A percentile compares a stretch with the other conserved stretches of the same genome.
Evolutionary conservation across 352 stramenopile genomes (phyloP).

Genomic region (Globisporangium carolinianum): DNA sequence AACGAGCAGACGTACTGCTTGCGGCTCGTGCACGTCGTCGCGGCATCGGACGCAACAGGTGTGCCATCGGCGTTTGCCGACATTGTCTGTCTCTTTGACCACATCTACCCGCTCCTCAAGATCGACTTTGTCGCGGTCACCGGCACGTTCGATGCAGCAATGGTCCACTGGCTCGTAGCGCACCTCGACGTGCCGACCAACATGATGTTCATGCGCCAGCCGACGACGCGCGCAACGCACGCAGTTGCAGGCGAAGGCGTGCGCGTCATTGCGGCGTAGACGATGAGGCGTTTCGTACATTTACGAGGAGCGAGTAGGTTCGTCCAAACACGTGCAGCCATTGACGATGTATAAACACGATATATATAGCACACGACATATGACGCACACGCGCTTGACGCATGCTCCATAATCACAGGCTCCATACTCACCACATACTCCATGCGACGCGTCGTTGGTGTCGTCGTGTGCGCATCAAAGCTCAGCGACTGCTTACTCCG

Average conservation of each 20-base stretch:
- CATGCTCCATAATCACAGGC: too few relatives aligned
- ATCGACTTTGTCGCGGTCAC: conserved; percentile 68
- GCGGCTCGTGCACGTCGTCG: conserved; percentile 71
- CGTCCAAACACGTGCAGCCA: too few relatives aligned
- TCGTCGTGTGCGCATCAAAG: too few relatives aligned
- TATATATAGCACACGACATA: too few relatives aligned
- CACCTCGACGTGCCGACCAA: conserved; percentile 67
- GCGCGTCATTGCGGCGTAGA: conserved; percentile 41
- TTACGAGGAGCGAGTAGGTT: too few relatives aligned
- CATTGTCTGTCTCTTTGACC: conserved; percentile 62
- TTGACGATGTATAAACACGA: too few relatives aligned
- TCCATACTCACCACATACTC: too few relatives aligned
- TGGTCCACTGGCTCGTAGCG: conserved; percentile 69
- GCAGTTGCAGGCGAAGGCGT: conserved; percentile 71
- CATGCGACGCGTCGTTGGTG: too few relatives aligned
- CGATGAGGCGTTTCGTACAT: too few relatives aligned
- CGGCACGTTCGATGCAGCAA: conserved; percentile 47
- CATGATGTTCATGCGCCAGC: conserved; percentile 73
- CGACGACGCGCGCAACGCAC: conserved; percentile 48
- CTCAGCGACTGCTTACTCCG: too few relatives aligned
- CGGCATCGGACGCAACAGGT: conserved; percentile 10
- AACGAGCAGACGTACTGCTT: conserved; percentile 88
- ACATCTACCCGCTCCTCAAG: conserved; percentile 82
- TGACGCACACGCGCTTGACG: too few relatives aligned
- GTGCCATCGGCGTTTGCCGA: conserved; percentile 23